Base-by-base conservation (phyloP, 2,329 filamentous ascomycete species). In the Karstenula rhodostoma region DNA sequence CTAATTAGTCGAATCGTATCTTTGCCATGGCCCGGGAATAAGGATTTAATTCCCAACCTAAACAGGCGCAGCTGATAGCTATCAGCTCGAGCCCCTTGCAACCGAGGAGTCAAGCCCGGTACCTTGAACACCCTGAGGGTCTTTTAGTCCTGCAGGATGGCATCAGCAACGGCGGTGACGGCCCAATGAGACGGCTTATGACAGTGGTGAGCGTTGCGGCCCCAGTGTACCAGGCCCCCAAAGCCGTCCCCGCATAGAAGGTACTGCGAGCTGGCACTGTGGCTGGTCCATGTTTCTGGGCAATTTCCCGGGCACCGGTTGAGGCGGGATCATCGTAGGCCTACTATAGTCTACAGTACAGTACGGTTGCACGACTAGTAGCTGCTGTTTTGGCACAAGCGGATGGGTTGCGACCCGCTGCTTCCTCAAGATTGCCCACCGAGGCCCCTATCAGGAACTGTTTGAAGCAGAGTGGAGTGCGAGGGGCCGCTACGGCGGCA, bases 61-160 rank as follows among this genome's bases (percentile, higher is more conserved):
- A 19, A 22, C 27, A 7, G n/a, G 48, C 32, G 25, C 37, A 54
- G 51, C 51, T 54, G 51, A 44, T 44, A 10, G 2, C 51, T 15
- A 54, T 44, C 51, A 54, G 51, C 51, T 44, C 35, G 2, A 2
- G 19, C 37, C 51, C 37, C 10, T 44, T 8, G 51, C 51, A 54
- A 54, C 51, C 1, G 19, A 9, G 9, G 27, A 44, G 15, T 7
- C 51, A 22, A 43, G 27, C 51, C 25, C 23, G 35, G 51, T 44
- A 54, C 51, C 51, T 43, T 17, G 27, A 44, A 42, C 23, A 52
- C 33, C 22, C 23, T 23, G 22, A n/a, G 22, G 35, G 22, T 17
- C 50, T 15, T 52, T 15, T 43, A 42, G 32, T 4, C 35, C 27
- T 29, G 22, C 23, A 23, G 37, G 35, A 42, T 52, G 35, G 50